These are phyloP conservation scores for Eragrostis curvula DNA, from an alignment of 176 grass and related monocot species.

Conservation along the genomic window DNA sequence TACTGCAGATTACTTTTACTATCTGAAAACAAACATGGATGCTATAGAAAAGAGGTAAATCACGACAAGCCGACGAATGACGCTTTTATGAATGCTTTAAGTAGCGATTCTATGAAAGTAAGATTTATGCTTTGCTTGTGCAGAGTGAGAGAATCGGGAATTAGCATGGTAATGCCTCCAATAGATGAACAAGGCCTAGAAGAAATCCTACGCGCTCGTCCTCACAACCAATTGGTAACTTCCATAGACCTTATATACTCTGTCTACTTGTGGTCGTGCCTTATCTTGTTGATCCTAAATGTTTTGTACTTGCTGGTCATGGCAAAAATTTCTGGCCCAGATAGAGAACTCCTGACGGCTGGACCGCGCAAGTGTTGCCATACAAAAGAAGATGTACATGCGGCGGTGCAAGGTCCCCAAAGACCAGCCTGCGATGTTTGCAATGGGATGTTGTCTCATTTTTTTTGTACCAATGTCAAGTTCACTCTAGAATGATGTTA, in stretches of 20 bases:
- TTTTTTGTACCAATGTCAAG: too few species aligned
- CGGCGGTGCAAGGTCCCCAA: background rate
- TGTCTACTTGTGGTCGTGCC: background rate
- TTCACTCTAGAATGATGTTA: background rate
- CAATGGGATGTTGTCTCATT: too few species aligned
- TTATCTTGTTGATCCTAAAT: background rate
- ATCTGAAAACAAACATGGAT: slow-evolving; percentile 35
- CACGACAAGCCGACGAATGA: background rate
- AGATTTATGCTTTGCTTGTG: background rate
- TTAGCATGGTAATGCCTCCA: slow-evolving; percentile 6
- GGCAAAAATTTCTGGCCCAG: background rate
- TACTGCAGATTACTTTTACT: slow-evolving; percentile 23
- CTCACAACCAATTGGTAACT: background rate
- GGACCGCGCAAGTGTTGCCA: background rate
- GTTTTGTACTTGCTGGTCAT: background rate
- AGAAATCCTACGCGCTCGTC: background rate
- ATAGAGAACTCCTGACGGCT: background rate
- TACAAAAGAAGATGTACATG: background rate
- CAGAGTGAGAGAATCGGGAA: background rate
- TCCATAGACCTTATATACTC: background rate
- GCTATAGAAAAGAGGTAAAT: slow-evolving; percentile 33
- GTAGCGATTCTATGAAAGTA: background rate
- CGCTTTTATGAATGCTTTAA: background rate
- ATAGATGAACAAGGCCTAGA: slow-evolving; percentile 20
- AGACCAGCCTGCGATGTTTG: background rate